phyloP scores from a whole-genome alignment of 495 filamentous ascomycete species.

The Articulospora tetracladia region DNA sequence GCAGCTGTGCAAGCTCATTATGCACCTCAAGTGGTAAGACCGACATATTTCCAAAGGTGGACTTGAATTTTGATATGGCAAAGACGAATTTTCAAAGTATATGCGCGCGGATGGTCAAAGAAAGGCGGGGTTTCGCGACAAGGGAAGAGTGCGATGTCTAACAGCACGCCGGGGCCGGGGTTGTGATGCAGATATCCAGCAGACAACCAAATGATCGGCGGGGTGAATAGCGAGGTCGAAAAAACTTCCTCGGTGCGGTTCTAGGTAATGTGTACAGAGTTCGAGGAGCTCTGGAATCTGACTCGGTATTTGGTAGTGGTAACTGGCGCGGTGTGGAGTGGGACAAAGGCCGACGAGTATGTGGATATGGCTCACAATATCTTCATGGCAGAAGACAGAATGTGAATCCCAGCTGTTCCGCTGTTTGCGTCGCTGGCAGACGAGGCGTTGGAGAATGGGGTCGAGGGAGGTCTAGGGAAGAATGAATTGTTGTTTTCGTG shows the following conservation, averaged over 20 bases:
- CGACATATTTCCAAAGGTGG: slow-evolving; percentile 58
- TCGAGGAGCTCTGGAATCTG: not conserved
- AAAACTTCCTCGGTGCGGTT: not conserved
- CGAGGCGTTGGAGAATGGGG: not conserved
- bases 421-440: no score
- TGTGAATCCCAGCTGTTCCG: no score
- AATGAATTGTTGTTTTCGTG: not conserved
- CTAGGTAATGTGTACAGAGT: not conserved
- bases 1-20: slow-evolving; percentile 76
- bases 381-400: not conserved
- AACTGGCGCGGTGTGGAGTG: not conserved
- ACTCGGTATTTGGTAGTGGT: not conserved
- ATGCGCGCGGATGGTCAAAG: not conserved
- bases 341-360: not conserved
- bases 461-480: not conserved
- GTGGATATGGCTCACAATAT: not conserved
- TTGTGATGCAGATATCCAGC: not conserved
- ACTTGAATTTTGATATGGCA: not conserved
- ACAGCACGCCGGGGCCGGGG: not conserved
- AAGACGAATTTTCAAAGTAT: not conserved
- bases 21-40: slow-evolving; percentile 77
- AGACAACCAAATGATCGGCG: not conserved
- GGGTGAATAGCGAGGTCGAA: not conserved
- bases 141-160: not conserved
- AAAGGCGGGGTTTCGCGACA: not conserved